Base-by-base conservation (phyloP, 73 alveolate species). In the Effrenium voratum region DNA sequence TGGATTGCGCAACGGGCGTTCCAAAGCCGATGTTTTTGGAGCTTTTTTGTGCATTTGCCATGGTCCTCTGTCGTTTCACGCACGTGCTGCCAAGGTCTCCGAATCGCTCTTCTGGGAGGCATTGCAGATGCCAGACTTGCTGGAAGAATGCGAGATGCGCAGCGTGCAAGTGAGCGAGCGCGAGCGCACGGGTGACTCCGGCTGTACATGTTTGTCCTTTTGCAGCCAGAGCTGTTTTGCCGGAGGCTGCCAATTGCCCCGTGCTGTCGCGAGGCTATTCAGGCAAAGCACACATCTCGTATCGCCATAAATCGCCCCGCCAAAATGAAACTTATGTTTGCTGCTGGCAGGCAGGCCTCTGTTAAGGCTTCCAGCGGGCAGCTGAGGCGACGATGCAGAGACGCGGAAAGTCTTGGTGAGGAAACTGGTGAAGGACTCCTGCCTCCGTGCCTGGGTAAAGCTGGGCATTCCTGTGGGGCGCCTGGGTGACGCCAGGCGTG, bases 91-190 rank as follows among this genome's bases (percentile, higher is more conserved):
- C 72, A 57, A 66, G 5, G 95, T 87, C 41, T 63, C 85, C 43
- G 95, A 87, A 72, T 87, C 95, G 10, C 95, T 87, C 26, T 87
- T 87, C 85, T 87, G 95, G 95, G 95, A 87, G 38, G 95, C 95
- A 50, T 47, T 87, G 84, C 95, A 83, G 36, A 45, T 87, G 49
- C 41, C 95, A n/a, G 95, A 87, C 49, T 32, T 87, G 85, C 95
- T 87, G 68, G 95, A 87, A 66, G 95, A 87, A 36, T 87, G 95
- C 38, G 95, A 87, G 85, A 87, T 87, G 95, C 95, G 95, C 47
- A 70, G 84, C 52, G 84, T 87, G 68, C 50, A 63, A 36, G 38
- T 87, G 70, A 87, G 83, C 32, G 90, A 79, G 46, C 28, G 46
- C 70, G 72, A 32, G 36, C 95, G 70, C 52, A 83, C 15, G 26